These are phyloP conservation scores for Fonsecaea multimorphosa DNA, from an alignment of 2,329 filamentous ascomycete species.

Conservation along the genomic window DNA sequence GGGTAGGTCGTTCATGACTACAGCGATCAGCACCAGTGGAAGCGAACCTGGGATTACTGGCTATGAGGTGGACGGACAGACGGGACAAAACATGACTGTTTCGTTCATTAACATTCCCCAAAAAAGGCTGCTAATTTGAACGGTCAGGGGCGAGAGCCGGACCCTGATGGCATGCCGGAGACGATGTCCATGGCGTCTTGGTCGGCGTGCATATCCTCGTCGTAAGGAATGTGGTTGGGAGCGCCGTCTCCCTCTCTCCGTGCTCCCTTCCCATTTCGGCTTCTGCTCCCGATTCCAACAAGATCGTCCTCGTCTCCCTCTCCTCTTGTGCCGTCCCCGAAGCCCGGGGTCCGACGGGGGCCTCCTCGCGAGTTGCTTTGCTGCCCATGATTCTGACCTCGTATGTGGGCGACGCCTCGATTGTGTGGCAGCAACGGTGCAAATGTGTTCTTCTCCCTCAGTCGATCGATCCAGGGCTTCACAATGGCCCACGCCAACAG, in stretches of 20 bases:
- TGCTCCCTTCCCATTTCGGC: neutral
- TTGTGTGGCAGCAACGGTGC: slow-evolving; percentile 22
- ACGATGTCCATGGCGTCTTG: slow-evolving; percentile 30
- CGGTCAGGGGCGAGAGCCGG: slow-evolving; percentile 17
- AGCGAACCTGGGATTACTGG: neutral
- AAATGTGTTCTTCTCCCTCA: slow-evolving; percentile 28
- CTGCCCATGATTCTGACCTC: neutral
- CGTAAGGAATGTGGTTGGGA: neutral
- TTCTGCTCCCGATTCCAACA: neutral
- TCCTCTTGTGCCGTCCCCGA: slow-evolving; percentile 1
- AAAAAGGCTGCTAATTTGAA: neutral
- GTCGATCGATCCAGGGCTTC: slow-evolving; percentile 51
- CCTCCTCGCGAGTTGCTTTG: neutral
- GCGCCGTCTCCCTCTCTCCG: neutral
- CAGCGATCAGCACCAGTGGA: neutral
- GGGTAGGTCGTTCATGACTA: neutral
- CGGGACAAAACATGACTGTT: too few species aligned
- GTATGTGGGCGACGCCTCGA: neutral
- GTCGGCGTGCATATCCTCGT: slow-evolving; percentile 25
- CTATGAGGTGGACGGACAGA: neutral
- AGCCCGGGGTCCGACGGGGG: neutral
- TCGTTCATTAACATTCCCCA: neutral
- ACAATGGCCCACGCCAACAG: slow-evolving; percentile 66
- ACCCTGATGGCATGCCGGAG: slow-evolving; percentile 16
- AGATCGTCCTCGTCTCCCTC: neutral